These are phyloP conservation scores for Candida sakaeoensis DNA, from an alignment of 805 yeast genomes.

Conservation along the genomic window DNA sequence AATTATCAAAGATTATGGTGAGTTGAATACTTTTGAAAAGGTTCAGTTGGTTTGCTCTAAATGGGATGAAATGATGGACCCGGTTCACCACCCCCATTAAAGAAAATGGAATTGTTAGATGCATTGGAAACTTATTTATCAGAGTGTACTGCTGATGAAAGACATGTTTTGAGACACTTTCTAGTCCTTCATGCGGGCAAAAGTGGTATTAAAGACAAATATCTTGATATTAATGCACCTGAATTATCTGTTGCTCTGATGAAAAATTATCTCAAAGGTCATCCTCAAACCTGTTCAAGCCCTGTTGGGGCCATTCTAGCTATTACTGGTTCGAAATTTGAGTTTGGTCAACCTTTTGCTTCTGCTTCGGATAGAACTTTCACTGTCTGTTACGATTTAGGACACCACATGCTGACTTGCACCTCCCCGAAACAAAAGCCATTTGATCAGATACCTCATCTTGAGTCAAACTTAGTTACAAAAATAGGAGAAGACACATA, in stretches of 20 bases:
- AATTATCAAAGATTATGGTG: not conserved
- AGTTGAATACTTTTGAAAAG: not conserved
- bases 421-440: not conserved
- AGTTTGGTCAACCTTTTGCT: not conserved
- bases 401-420: not conserved
- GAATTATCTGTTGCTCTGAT: not conserved
- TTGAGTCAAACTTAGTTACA: too few relatives aligned
- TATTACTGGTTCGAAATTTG: not conserved
- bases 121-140: not conserved
- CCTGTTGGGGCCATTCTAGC: not conserved
- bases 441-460: not conserved
- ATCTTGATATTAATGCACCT: not conserved
- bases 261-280: not conserved
- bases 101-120: not conserved
- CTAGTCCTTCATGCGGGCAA: not conserved
- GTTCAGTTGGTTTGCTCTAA: not conserved
- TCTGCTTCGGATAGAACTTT: not conserved
- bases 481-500: too few relatives aligned
- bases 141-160: not conserved
- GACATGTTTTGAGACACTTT: not conserved
- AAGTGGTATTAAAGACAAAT: not conserved
- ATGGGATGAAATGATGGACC: conserved; percentile 1
- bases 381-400: not conserved
- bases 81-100: not conserved
- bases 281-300: not conserved